Conservation (phyloP, 192 early-diverging fungal species). For the Dispira parvispora region DNA sequence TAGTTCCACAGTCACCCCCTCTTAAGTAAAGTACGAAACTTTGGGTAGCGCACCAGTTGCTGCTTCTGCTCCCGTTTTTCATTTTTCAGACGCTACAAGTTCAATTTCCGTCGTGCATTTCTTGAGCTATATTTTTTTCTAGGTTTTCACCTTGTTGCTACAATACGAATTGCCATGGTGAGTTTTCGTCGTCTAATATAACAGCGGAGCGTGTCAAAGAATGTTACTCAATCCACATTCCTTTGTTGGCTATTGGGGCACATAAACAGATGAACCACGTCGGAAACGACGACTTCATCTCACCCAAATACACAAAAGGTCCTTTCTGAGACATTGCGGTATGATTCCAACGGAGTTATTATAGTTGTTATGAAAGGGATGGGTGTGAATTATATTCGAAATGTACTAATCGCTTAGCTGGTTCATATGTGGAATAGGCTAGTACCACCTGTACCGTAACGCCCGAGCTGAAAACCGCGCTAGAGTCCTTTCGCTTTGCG, state of each 20-base stretch:
- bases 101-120: too few species aligned
- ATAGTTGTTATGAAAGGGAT: background rate
- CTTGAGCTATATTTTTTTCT: background rate
- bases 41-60: background rate
- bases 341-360: background rate
- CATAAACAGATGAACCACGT: background rate
- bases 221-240: background rate
- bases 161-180: background rate
- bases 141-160: too few species aligned
- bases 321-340: background rate
- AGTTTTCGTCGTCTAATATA: background rate
- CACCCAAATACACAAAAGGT: background rate
- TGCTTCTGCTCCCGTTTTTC: too few species aligned
- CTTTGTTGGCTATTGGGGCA: background rate
- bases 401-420: background rate
- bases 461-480: conserved; percentile 11
- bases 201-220: background rate
- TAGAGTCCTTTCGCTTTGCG: conserved; percentile 17
- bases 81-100: background rate
- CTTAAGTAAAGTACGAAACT: background rate
- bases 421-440: background rate
- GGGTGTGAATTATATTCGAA: background rate
- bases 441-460: conserved; percentile 9
- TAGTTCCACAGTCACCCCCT: too few species aligned
- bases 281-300: background rate